These are phyloP conservation scores for Diplodia scrobiculata DNA, from an alignment of 2,329 filamentous ascomycete species.

Conservation along the genomic window DNA sequence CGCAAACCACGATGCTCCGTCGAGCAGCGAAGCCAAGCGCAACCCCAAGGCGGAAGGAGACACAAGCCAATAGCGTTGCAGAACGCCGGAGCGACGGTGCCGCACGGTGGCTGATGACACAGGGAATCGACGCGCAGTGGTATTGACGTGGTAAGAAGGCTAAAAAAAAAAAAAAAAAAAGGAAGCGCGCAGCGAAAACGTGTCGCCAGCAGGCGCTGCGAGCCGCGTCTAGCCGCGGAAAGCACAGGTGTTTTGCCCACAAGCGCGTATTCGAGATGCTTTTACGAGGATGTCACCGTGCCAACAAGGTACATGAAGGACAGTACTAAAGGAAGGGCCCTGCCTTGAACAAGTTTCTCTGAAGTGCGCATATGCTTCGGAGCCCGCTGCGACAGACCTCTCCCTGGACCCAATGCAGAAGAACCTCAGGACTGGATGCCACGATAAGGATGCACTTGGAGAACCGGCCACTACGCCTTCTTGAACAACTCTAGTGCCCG, in stretches of 20 bases:
- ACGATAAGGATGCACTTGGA: background rate
- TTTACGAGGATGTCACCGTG: background rate
- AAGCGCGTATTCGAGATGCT: background rate
- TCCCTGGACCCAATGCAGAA: background rate
- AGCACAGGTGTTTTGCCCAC: background rate
- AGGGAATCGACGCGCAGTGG: background rate
- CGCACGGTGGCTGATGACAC: background rate
- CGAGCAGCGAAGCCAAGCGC: background rate
- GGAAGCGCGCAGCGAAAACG: conserved; percentile 3
- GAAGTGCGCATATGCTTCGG: background rate
- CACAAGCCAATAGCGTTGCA: background rate
- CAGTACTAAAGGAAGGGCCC: background rate
- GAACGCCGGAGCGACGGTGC: background rate
- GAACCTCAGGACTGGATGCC: background rate
- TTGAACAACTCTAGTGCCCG: background rate
- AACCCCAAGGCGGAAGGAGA: background rate
- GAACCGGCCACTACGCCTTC: background rate
- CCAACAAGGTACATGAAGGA: background rate
- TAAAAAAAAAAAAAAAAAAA: too few species aligned
- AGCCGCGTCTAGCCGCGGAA: conserved; percentile 16
- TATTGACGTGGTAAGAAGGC: background rate
- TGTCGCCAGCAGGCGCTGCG: background rate
- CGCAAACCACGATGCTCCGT: background rate
- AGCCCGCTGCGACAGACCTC: background rate
- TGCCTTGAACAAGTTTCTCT: background rate